Base-by-base conservation (phyloP, 1,139 yeast species). In the Schizosaccharomyces versatilis region DNA sequence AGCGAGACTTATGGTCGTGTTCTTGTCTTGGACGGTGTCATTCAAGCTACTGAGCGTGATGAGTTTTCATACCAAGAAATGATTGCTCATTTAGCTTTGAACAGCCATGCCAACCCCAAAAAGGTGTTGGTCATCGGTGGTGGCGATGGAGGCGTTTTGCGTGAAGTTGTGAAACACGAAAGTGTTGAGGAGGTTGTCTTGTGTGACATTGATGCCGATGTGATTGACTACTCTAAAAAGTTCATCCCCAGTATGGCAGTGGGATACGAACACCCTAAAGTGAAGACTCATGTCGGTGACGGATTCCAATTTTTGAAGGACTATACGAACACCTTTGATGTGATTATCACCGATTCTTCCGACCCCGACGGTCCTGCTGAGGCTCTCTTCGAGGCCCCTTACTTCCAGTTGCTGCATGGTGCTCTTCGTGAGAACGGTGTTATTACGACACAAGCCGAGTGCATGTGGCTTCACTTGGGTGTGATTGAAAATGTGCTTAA, bases 321-420 rank as follows among this genome's bases (percentile, higher is more conserved):
- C 53, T 70, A 72, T 61, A 65, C 70, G 63, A 67, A 68, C 57
- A 74, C 75, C 61, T 88, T 74, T 65, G 97, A 90, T 67, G 81
- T 88, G 53, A 86, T 90, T 61, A 86, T 90, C 62, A 86, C 96
- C 41, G 98, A 90, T 67, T 84, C 95, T 8, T 83, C 94, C 9
- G 98, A 90, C 67, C 97, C 97, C 1, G 97, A 90, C 64, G 98
- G 98, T 1, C 98, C 98, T 8, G 98, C 98, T 2, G 95, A 81
- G 63, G 84, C 85, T 52, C 82, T 90, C 61, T 90, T 90, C 73
- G 88, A 86, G 68, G 75, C 77, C 61, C 79, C 78, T 58, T 90
- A 88, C 71, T 90, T 88, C 68, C 73, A 77, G 64, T 72, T 90
- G 54, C 71, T 90, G 56, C 66, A 72, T 59, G 76, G 77, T 58